Percentiles rank a stretch among this genome's conserved stretches.
Evolutionary conservation across 345 rosid species (phyloP).

Genomic region (Gossypium bickii): DNA sequence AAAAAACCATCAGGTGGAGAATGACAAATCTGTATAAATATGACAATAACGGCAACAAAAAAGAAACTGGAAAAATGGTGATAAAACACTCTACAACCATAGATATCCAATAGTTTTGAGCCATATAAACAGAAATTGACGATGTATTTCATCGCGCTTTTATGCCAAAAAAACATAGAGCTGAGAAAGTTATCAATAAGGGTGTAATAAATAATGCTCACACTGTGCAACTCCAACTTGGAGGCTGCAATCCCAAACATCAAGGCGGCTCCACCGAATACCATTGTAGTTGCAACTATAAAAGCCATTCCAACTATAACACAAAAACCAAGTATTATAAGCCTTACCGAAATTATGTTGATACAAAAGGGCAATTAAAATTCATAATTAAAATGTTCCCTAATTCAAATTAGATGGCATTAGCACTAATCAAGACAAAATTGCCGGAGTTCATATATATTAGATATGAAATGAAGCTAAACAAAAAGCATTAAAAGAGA

Average conservation of each 20-base stretch:
- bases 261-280: conserved; percentile 72
- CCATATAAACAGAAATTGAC: background rate
- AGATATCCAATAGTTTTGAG: background rate
- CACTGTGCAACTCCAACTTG: conserved; percentile 57
- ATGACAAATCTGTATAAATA: background rate
- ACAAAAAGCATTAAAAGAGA: background rate
- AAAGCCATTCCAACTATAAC: conserved; percentile 80
- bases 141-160: background rate
- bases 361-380: background rate
- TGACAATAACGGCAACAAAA: background rate
- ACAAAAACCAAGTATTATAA: background rate
- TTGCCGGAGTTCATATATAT: background rate
- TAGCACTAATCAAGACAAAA: background rate
- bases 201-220: conserved; percentile 27
- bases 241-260: conserved; percentile 55
- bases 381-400: background rate
- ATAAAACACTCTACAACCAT: background rate
- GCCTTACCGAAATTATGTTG: background rate
- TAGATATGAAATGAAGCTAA: background rate
- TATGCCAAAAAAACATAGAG: background rate
- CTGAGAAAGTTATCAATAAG: background rate
- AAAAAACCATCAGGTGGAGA: too few species aligned
- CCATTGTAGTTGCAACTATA: conserved; percentile 58
- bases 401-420: background rate
- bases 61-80: background rate